A percentile compares a stretch with the other conserved stretches of the same genome.
phyloP scores from a whole-genome alignment of 441 rosid genomes.

The Populus tomentosa region DNA sequence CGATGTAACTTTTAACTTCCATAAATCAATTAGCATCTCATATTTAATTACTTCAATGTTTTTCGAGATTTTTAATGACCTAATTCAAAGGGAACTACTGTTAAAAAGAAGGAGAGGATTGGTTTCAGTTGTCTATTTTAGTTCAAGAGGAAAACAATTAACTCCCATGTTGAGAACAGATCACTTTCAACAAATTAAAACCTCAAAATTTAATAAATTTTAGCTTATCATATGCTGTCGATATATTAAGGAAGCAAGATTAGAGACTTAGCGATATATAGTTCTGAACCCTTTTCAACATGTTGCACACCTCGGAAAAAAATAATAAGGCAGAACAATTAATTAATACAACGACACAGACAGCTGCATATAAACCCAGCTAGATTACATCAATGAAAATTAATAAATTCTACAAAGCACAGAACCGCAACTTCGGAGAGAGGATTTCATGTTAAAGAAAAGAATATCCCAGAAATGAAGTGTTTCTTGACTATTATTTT shows the following conservation, averaged over 20 bases:
- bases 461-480: background rate
- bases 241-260: background rate
- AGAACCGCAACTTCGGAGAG: background rate
- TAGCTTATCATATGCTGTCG: background rate
- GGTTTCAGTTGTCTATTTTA: too few species aligned
- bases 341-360: background rate
- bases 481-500: background rate
- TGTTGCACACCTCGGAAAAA: background rate
- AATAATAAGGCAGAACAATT: background rate
- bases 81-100: too few species aligned
- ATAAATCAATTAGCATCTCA: too few species aligned
- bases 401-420: background rate
- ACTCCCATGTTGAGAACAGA: too few species aligned
- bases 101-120: too few species aligned
- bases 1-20: too few species aligned
- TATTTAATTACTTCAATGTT: too few species aligned
- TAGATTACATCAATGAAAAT: background rate
- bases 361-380: background rate
- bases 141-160: too few species aligned
- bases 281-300: background rate
- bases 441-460: background rate
- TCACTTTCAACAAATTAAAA: too few species aligned
- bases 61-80: too few species aligned
- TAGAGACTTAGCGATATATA: background rate
- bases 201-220: too few species aligned